Percentiles rank a stretch among this genome's conserved stretches.
Evolutionary conservation across 257 asterid species (phyloP).

Genomic region (Gardenia jasminoides): DNA sequence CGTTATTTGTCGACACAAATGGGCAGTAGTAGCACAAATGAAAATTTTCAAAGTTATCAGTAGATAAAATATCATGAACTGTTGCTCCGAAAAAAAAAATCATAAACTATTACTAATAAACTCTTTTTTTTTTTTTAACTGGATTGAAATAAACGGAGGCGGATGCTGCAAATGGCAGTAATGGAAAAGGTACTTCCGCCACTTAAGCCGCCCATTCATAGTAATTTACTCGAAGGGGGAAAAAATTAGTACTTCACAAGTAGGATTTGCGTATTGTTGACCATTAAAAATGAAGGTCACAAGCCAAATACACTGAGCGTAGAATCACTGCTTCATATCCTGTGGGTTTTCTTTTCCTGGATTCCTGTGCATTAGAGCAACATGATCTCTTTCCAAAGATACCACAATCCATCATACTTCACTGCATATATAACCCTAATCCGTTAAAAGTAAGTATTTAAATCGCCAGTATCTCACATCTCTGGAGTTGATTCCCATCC

Average conservation of each 20-base stretch:
- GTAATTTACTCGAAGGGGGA: background rate
- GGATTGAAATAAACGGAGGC: background rate
- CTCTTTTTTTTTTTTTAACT: too few species aligned
- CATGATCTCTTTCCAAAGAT: too few species aligned
- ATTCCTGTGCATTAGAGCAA: background rate
- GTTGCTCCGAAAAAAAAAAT: too few species aligned
- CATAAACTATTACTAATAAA: too few species aligned
- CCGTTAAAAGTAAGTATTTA: background rate
- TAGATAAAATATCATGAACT: too few species aligned
- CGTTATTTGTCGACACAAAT: too few species aligned
- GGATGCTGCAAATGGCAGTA: background rate
- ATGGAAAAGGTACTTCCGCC: background rate
- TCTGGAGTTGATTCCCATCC: background rate
- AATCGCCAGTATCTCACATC: background rate
- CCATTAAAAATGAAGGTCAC: background rate
- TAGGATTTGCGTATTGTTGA: background rate
- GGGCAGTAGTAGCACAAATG: background rate
- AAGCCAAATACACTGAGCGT: too few species aligned
- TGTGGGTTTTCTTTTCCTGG: background rate
- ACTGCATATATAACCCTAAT: background rate
- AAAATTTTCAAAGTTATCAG: background rate
- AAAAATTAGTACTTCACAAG: background rate
- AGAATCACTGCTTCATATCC: too few species aligned
- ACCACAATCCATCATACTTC: background rate
- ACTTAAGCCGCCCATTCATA: background rate